These are phyloP conservation scores for Geoglossum cookeanum DNA, from an alignment of 2,329 filamentous ascomycete genomes.

Conservation along the genomic window DNA sequence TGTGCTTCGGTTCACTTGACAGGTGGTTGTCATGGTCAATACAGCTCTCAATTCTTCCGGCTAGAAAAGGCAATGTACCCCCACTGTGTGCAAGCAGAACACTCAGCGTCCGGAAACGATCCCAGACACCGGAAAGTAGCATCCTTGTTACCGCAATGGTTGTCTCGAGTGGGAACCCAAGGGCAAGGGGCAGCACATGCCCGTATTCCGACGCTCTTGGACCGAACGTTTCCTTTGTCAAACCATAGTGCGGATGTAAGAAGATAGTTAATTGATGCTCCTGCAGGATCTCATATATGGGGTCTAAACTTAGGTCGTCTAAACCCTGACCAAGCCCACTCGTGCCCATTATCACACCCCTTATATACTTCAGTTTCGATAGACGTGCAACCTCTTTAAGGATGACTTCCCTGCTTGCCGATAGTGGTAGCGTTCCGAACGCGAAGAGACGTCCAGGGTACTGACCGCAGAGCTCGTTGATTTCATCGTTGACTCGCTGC, in stretches of 20 bases:
- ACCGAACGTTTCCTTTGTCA: constrained; percentile 65
- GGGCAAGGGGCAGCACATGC: constrained; percentile 66
- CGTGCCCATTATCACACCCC: constrained; percentile 79
- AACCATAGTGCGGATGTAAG: constrained; percentile 79
- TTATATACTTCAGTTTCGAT: constrained; percentile 42
- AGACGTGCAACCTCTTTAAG: constrained; percentile 46
- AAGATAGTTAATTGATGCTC: constrained; percentile 50
- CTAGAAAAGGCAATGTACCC: constrained; percentile 73
- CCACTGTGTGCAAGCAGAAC: constrained; percentile 77
- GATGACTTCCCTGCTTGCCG: constrained; percentile 41
- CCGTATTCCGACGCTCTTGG: constrained; percentile 55
- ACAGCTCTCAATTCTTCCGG: constrained; percentile 75
- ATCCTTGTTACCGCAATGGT: constrained; percentile 79
- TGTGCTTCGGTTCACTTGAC: constrained; percentile 38
- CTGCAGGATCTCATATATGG: constrained; percentile 52
- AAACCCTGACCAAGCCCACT: constrained; percentile 61
- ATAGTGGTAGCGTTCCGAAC: constrained; percentile 66
- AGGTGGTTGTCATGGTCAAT: constrained; percentile 66
- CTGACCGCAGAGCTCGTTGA: constrained; percentile 53
- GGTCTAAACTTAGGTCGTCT: constrained; percentile 55
- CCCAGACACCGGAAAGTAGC: constrained; percentile 73
- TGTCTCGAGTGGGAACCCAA: constrained; percentile 84
- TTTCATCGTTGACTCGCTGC: constrained; percentile 44
- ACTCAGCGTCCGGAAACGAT: constrained; percentile 46
- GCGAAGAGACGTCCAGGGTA: constrained; percentile 56